phyloP scores from a whole-genome alignment of 441 rosid species.

The Euphorbia schlechtendalii region DNA sequence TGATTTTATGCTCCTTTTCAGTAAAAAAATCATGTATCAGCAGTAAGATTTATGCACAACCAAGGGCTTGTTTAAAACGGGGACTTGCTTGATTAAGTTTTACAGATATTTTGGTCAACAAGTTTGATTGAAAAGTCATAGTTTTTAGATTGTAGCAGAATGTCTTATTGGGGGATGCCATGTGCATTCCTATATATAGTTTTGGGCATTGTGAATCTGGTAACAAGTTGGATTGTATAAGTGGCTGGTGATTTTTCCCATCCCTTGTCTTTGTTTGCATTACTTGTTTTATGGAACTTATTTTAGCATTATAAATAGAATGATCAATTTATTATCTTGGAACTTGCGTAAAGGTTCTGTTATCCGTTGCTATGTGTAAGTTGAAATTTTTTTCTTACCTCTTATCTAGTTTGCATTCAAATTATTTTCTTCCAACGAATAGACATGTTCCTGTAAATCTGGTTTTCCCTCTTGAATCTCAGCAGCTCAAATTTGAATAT shows the following conservation, averaged over 20 bases:
- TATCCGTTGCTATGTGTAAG: neutral
- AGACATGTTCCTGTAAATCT: neutral
- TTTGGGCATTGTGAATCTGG: neutral
- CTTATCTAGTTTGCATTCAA: neutral
- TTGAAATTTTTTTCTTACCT: neutral
- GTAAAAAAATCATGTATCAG: too few relatives aligned
- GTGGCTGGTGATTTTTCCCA: neutral
- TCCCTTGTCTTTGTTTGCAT: neutral
- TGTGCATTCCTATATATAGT: neutral
- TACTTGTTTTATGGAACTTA: neutral
- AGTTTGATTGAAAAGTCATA: slow-evolving; percentile 1
- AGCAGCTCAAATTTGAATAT: neutral
- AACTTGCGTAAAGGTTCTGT: neutral
- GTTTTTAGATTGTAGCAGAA: neutral
- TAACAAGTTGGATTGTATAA: neutral
- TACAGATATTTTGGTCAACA: neutral
- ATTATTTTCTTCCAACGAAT: neutral
- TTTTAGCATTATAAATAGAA: neutral
- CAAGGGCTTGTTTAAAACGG: neutral
- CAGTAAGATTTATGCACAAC: neutral
- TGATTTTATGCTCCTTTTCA: too few relatives aligned
- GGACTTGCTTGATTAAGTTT: neutral
- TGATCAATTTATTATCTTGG: neutral
- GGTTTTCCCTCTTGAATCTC: neutral
- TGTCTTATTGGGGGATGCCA: neutral